Evolutionary conservation across 345 rosid genomes (phyloP).

Genomic region (Arabis alpina): DNA sequence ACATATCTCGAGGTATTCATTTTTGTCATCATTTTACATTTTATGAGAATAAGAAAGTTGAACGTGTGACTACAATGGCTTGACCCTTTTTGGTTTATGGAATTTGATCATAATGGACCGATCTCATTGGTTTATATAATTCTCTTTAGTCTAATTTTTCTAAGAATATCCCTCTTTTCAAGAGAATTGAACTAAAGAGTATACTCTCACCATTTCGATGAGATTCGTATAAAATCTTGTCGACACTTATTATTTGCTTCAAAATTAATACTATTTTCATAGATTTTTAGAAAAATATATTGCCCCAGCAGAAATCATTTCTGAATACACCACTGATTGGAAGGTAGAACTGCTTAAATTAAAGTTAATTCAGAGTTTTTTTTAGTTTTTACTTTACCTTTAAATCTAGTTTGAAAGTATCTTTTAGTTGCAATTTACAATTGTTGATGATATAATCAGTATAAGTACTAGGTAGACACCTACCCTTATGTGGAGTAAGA

Average conservation of each 20-base stretch:
- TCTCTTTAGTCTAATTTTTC: no score
- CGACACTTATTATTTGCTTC: no score
- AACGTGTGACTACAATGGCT: background rate
- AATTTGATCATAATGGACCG: background rate
- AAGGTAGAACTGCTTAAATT: background rate
- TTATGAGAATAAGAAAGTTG: constrained; percentile 2
- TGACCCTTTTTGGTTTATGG: background rate
- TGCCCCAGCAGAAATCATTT: no score
- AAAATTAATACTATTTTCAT: no score
- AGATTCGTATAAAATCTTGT: no score
- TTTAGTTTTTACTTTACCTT: background rate
- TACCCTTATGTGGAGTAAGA: no score
- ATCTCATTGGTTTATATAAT: background rate
- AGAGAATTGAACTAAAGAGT: no score
- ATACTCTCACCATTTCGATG: no score
- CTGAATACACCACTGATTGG: no score
- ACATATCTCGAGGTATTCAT: constrained; percentile 19
- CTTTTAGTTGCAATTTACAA: background rate
- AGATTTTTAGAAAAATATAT: no score
- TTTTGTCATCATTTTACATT: constrained; percentile 1
- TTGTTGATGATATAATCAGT: background rate
- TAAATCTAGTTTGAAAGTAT: background rate
- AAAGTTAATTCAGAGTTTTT: background rate
- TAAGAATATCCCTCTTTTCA: no score
- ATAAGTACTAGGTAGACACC: background rate